These are phyloP conservation scores for Wickerhamomyces sp. DNA, from an alignment of 1,139 yeast genomes.

Conservation along the genomic window DNA sequence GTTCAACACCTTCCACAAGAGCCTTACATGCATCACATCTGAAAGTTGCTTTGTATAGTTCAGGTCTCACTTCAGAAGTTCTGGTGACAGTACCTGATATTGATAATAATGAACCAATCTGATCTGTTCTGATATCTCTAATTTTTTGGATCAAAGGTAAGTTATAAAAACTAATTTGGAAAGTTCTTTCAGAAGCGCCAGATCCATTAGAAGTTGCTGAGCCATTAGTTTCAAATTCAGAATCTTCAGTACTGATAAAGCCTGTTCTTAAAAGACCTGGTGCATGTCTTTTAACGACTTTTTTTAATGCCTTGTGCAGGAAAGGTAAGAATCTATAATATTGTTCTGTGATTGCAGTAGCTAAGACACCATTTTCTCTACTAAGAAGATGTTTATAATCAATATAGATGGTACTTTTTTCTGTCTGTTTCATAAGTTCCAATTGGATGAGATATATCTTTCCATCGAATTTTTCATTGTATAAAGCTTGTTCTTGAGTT, in stretches of 20 bases:
- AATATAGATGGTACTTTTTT: constrained; percentile 73
- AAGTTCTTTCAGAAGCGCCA: constrained; percentile 57
- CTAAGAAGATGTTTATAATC: constrained; percentile 77
- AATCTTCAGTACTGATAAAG: constrained; percentile 25
- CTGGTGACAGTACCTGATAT: constrained; percentile 96
- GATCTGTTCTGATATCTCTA: constrained; percentile 86
- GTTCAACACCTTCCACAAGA: constrained; percentile 85
- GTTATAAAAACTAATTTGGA: constrained; percentile 88
- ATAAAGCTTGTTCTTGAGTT: constrained; percentile 21
- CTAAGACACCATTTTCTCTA: constrained; percentile 82
- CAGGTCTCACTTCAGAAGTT: constrained; percentile 97
- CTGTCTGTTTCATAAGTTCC: constrained; percentile 73
- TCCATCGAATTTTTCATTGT: constrained; percentile 43
- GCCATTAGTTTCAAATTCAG: constrained; percentile 17
- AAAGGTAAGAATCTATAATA: constrained; percentile 91
- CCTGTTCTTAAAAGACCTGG: constrained; percentile 61
- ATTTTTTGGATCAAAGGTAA: constrained; percentile 80
- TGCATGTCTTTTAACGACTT: constrained; percentile 68
- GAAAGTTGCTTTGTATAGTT: constrained; percentile 80
- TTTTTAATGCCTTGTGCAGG: constrained; percentile 67
- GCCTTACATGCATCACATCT: constrained; percentile 90
- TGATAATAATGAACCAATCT: constrained; percentile 79
- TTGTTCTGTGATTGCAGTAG: constrained; percentile 85
- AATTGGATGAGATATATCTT: constrained; percentile 74
- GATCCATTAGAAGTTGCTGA: constrained; percentile 23